Evolutionary conservation across 1,284 basidiomycete genomes (phyloP).

Genomic region (Acaromyces ingoldii): DNA sequence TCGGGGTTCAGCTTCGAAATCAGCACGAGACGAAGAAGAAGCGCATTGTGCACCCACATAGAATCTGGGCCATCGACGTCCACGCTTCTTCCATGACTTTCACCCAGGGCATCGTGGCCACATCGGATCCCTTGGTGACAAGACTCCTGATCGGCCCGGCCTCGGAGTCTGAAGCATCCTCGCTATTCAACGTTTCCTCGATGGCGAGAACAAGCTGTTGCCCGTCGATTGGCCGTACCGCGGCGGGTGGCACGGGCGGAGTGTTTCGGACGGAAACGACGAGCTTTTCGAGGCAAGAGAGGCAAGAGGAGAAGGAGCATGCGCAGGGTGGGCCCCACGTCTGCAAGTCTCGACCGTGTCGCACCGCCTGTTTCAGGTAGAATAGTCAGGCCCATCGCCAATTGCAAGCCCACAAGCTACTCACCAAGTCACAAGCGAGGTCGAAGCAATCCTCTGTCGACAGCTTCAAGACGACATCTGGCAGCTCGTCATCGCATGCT

Average conservation of each 20-base stretch:
- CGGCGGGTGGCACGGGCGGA: conserved; percentile 6
- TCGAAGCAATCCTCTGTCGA: conserved; percentile 24
- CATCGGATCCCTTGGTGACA: no score
- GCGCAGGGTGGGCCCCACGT: conserved; percentile 23
- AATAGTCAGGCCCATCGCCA: neutral
- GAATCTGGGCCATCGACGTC: conserved; percentile 13
- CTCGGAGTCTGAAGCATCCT: neutral
- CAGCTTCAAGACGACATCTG: conserved; percentile 12
- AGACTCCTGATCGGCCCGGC: no score
- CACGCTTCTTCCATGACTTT: conserved; percentile 9
- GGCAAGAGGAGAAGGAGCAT: conserved; percentile 18
- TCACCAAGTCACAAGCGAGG: conserved; percentile 19
- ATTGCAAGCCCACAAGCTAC: neutral
- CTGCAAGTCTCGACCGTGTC: conserved; percentile 16
- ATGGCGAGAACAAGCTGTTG: neutral
- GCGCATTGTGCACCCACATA: conserved; percentile 9
- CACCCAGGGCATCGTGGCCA: no score
- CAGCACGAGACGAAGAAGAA: no score
- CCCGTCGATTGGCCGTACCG: conserved; percentile 5
- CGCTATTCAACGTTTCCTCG: neutral
- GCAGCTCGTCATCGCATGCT: conserved; percentile 17
- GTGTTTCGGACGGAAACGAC: conserved; percentile 9
- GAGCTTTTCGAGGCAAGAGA: conserved; percentile 16
- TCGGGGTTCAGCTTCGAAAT: neutral
- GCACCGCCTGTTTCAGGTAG: conserved; percentile 1